Percentiles rank a stretch among this genome's conserved stretches.
These are phyloP conservation scores for Neoboletus brunneissimus DNA, from an alignment of 768 basidiomycete species.

Conservation along the genomic window DNA sequence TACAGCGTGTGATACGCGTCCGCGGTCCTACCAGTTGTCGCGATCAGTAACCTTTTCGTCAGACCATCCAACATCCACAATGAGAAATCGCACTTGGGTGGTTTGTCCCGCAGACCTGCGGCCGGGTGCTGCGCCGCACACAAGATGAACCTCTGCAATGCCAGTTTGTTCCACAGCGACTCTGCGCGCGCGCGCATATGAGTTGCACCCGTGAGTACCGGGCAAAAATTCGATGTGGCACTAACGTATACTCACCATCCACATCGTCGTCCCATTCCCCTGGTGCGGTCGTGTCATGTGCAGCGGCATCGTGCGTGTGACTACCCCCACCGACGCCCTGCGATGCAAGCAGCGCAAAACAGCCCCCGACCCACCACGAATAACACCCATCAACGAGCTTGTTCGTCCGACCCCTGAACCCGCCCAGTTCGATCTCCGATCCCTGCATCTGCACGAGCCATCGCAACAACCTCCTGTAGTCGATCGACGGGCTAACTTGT, in stretches of 20 bases:
- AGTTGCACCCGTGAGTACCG: background rate
- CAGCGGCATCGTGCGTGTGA: background rate
- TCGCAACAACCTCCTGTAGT: constrained; percentile 59
- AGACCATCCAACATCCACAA: background rate
- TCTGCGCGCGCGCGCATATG: constrained; percentile 27
- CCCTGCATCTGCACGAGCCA: constrained; percentile 92
- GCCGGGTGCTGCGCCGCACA: constrained; percentile 81
- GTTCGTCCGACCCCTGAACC: constrained; percentile 91
- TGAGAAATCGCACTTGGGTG: constrained; percentile 69
- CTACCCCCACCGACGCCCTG: constrained; percentile 39
- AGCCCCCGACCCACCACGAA: constrained; percentile 98
- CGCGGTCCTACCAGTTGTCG: constrained; percentile 50
- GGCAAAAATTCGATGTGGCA: background rate
- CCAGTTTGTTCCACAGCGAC: constrained; percentile 55
- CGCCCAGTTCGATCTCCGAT: constrained; percentile 76
- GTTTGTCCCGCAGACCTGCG: constrained; percentile 92
- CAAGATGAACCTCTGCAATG: constrained; percentile 85
- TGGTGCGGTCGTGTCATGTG: constrained; percentile 4
- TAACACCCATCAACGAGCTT: constrained; percentile 99
- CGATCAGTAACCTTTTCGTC: background rate
- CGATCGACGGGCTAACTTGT: constrained; percentile 39
- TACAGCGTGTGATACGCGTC: constrained; percentile 96
- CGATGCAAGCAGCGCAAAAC: constrained; percentile 74
- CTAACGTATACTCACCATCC: constrained; percentile 49
- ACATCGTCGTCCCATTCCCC: constrained; percentile 69